Evolutionary conservation across 2,329 filamentous ascomycete species (phyloP).

Genomic region (Clarireedia monteithiana): DNA sequence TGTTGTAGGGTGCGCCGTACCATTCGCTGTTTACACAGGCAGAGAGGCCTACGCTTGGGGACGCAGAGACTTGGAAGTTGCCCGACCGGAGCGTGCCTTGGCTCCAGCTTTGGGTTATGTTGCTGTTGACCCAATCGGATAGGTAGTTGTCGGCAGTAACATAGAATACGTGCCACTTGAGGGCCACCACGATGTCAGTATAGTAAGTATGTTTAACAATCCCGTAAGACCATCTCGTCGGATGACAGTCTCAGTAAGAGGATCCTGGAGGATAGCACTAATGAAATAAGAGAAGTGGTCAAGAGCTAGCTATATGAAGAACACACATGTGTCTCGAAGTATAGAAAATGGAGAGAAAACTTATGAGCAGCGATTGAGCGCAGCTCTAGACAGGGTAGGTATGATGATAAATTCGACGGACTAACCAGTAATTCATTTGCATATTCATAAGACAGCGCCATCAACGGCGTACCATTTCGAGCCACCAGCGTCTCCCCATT

Average conservation of each 20-base stretch:
- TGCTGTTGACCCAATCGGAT: conserved; percentile 1
- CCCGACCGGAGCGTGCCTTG: background rate
- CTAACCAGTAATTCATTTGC: background rate
- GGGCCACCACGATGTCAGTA: background rate
- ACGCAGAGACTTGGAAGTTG: background rate
- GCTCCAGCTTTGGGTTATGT: conserved; percentile 1
- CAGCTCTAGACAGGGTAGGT: no score
- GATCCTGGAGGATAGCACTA: no score
- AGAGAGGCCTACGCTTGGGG: background rate
- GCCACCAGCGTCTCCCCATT: conserved; percentile 1
- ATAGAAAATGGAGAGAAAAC: no score
- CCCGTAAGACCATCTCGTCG: no score
- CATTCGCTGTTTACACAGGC: background rate
- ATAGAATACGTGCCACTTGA: conserved; percentile 2
- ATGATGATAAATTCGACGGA: background rate
- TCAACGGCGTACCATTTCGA: background rate
- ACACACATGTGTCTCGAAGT: no score
- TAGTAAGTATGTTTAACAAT: background rate
- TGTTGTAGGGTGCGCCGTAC: background rate
- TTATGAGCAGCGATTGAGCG: no score
- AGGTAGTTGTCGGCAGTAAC: background rate
- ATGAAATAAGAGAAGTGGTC: no score
- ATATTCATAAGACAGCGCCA: background rate
- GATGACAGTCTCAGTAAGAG: no score
- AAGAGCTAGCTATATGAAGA: no score